Conservation (phyloP, 352 stramenopile genomes). For the Globisporangium iwayamae region DNA sequence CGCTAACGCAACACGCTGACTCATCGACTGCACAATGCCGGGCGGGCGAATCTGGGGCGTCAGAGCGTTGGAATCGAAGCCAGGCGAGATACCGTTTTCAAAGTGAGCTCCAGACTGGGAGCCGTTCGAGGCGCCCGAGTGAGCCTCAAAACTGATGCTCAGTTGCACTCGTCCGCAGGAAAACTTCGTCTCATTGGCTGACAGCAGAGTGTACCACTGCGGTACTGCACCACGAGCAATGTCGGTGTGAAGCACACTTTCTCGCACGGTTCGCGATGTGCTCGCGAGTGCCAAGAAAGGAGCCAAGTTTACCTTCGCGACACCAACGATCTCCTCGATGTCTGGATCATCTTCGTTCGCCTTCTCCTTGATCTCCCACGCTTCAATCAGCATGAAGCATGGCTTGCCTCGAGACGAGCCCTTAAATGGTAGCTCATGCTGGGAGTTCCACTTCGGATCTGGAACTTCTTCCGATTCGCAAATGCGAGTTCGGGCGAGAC, state of each 20-base stretch:
- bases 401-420: conserved; percentile 72
- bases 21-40: conserved; percentile 41
- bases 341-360: conserved; percentile 29
- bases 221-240: conserved; percentile 79
- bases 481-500: conserved; percentile 58
- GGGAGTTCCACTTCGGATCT: conserved; percentile 82
- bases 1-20: conserved; percentile 52
- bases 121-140: conserved; percentile 14
- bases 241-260: conserved; percentile 81
- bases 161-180: conserved; percentile 82
- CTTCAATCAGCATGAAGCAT: conserved; percentile 87
- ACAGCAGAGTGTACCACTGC: conserved; percentile 86
- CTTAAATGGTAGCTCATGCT: conserved; percentile 66
- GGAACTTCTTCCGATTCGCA: conserved; percentile 50
- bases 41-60: conserved; percentile 51
- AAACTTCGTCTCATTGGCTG: conserved; percentile 79
- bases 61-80: conserved; percentile 43
- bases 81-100: conserved; percentile 25
- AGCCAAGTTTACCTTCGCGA: conserved; percentile 85
- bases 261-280: conserved; percentile 72
- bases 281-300: conserved; percentile 84
- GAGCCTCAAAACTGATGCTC: conserved; percentile 81
- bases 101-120: conserved; percentile 7
- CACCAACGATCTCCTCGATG: conserved; percentile 69
- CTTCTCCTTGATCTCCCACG: conserved; percentile 63